These are phyloP conservation scores for Aspergillus biplanus DNA, from an alignment of 495 filamentous ascomycete genomes.

Conservation along the genomic window DNA sequence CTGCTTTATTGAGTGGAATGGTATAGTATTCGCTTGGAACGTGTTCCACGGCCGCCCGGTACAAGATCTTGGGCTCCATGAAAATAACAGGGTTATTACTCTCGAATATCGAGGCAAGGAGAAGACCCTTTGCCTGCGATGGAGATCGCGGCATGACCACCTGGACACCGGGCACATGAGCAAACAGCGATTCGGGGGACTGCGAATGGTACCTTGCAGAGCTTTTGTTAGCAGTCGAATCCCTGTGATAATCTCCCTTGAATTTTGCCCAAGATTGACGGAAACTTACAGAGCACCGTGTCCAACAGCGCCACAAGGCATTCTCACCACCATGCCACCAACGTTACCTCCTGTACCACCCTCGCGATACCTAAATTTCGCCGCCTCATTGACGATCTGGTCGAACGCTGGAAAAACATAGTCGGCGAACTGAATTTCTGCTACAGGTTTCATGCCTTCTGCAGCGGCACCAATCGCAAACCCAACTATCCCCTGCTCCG, in stretches of 20 bases:
- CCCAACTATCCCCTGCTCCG: slow-evolving; percentile 92
- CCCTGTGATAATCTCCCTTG: background rate
- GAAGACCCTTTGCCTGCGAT: slow-evolving; percentile 87
- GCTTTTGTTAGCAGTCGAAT: background rate
- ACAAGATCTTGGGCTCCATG: slow-evolving; percentile 96
- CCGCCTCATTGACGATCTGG: slow-evolving; percentile 95
- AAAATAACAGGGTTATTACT: slow-evolving; percentile 91
- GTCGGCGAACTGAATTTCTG: slow-evolving; percentile 98
- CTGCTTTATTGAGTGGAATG: slow-evolving; percentile 85
- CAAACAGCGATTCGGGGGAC: slow-evolving; percentile 89
- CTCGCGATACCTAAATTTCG: slow-evolving; percentile 88
- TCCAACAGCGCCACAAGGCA: slow-evolving; percentile 95
- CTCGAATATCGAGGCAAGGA: slow-evolving; percentile 75
- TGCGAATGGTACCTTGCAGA: slow-evolving; percentile 80
- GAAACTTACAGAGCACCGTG: slow-evolving; percentile 82
- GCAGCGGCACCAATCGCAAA: slow-evolving; percentile 90
- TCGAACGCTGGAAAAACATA: slow-evolving; percentile 98
- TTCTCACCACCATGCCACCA: slow-evolving; percentile 85
- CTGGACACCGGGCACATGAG: slow-evolving; percentile 85
- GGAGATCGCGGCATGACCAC: slow-evolving; percentile 92
- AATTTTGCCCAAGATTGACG: no score
- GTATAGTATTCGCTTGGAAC: slow-evolving; percentile 83
- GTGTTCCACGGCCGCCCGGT: slow-evolving; percentile 93
- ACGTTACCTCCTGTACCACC: slow-evolving; percentile 68
- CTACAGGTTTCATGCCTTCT: slow-evolving; percentile 90